Percentiles rank a stretch among this genome's conserved stretches.
Conservation (phyloP, 768 basidiomycete genomes). For the Exsudoporus frostii region DNA sequence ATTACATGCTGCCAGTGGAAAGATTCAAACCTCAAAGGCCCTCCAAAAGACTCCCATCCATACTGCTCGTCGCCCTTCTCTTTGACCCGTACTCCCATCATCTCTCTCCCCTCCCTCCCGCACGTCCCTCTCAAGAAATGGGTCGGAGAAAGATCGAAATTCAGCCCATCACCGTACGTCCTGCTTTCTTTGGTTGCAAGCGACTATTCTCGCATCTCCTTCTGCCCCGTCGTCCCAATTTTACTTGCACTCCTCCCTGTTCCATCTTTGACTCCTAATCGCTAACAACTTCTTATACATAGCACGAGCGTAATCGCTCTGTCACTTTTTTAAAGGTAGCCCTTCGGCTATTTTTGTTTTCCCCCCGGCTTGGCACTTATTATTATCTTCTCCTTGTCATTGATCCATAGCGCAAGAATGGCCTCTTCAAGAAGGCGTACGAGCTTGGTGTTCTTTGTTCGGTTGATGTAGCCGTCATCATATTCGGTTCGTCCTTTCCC, state of each 20-base stretch:
- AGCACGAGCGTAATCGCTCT: constrained; percentile 90
- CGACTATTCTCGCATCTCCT: constrained; percentile 22
- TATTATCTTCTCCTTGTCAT: constrained; percentile 20
- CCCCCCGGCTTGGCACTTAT: constrained; percentile 37
- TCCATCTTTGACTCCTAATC: constrained; percentile 32
- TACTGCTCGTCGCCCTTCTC: constrained; percentile 17
- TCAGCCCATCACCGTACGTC: constrained; percentile 71
- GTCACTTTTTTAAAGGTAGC: constrained; percentile 88
- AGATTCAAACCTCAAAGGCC: constrained; percentile 35
- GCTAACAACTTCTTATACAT: constrained; percentile 42
- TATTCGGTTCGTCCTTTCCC: constrained; percentile 58
- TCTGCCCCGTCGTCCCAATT: constrained; percentile 26
- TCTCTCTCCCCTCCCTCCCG: not conserved
- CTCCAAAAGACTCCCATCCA: constrained; percentile 33
- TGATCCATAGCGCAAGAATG: constrained; percentile 70
- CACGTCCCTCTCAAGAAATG: constrained; percentile 37
- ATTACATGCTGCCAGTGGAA: constrained; percentile 35
- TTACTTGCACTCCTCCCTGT: constrained; percentile 24
- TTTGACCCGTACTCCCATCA: constrained; percentile 22
- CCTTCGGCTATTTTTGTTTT: constrained; percentile 61
- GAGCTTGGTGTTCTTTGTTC: constrained; percentile 89
- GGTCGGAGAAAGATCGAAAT: constrained; percentile 82
- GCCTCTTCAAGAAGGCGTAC: constrained; percentile 88
- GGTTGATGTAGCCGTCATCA: constrained; percentile 85
- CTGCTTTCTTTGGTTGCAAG: constrained; percentile 5